Conservation (phyloP, 495 filamentous ascomycete species). For the Penicillium pancosmium region DNA sequence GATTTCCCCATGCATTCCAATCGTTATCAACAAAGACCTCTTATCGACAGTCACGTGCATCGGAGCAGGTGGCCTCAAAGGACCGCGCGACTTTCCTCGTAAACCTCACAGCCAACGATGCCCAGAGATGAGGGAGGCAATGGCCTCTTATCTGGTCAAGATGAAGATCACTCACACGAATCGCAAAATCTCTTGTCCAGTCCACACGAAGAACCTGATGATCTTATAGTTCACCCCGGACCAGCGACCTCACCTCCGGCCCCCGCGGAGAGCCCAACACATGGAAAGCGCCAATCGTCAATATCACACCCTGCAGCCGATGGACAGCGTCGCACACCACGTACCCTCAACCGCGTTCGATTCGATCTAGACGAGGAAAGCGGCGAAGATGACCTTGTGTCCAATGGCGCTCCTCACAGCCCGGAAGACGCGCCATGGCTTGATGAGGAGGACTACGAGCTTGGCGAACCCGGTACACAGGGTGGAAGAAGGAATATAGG, state of each 20-base stretch:
- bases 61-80: slow-evolving; percentile 18
- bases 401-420: slow-evolving; percentile 40
- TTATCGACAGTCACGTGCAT: slow-evolving; percentile 28
- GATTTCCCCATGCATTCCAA: slow-evolving; percentile 4
- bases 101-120: slow-evolving; percentile 40
- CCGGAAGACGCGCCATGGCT: slow-evolving; percentile 51
- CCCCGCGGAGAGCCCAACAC: slow-evolving; percentile 17
- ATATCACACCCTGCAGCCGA: slow-evolving; percentile 44
- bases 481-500: slow-evolving; percentile 26
- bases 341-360: slow-evolving; percentile 83
- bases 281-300: slow-evolving; percentile 44
- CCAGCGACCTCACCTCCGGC: slow-evolving; percentile 20
- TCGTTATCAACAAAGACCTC: slow-evolving; percentile 13
- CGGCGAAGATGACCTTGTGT: slow-evolving; percentile 36
- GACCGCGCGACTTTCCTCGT: slow-evolving; percentile 10
- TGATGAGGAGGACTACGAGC: slow-evolving; percentile 60
- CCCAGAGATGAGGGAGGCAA: slow-evolving; percentile 43
- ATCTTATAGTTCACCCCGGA: slow-evolving; percentile 29
- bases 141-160: slow-evolving; percentile 32
- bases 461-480: slow-evolving; percentile 27
- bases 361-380: slow-evolving; percentile 69
- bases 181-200: slow-evolving; percentile 33
- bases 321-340: slow-evolving; percentile 62
- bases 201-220: slow-evolving; percentile 28
- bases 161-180: slow-evolving; percentile 33